Conservation (phyloP, 306 rosid genomes). For the cucumber (Cucumis sativus) region DNA sequence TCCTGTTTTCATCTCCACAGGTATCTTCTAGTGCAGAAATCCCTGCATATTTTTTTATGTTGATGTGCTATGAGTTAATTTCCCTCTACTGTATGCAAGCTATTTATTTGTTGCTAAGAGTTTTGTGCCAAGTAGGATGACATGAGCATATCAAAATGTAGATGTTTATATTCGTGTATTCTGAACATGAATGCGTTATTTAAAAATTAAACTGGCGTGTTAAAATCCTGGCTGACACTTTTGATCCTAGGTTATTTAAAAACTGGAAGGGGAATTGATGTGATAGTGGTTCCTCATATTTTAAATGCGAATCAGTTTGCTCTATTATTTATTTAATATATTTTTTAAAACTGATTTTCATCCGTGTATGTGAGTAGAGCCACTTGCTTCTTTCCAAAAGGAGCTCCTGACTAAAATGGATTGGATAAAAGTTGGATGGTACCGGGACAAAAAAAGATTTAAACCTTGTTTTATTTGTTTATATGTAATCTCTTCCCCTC, state of each 20-base stretch:
- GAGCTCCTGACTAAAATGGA: background rate
- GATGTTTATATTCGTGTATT: background rate
- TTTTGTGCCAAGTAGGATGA: background rate
- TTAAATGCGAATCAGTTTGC: background rate
- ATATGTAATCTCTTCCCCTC: background rate
- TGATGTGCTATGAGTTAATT: background rate
- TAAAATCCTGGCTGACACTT: background rate
- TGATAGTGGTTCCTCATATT: background rate
- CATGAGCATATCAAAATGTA: background rate
- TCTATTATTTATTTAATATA: background rate
- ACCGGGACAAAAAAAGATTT: background rate
- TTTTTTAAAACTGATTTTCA: no score
- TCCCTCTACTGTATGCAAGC: background rate
- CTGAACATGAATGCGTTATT: background rate
- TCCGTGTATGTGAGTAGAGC: background rate
- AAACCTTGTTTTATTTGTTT: background rate
- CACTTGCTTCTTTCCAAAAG: background rate
- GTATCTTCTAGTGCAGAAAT: conserved; percentile 24
- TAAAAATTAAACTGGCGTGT: background rate
- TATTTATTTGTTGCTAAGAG: background rate
- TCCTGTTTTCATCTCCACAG: conserved; percentile 90
- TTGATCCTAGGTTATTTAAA: background rate
- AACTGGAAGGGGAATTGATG: background rate
- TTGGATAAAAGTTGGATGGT: background rate
- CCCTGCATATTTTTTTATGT: background rate